phyloP scores from a whole-genome alignment of 495 filamentous ascomycete species.

The Annulohypoxylon moriforme region DNA sequence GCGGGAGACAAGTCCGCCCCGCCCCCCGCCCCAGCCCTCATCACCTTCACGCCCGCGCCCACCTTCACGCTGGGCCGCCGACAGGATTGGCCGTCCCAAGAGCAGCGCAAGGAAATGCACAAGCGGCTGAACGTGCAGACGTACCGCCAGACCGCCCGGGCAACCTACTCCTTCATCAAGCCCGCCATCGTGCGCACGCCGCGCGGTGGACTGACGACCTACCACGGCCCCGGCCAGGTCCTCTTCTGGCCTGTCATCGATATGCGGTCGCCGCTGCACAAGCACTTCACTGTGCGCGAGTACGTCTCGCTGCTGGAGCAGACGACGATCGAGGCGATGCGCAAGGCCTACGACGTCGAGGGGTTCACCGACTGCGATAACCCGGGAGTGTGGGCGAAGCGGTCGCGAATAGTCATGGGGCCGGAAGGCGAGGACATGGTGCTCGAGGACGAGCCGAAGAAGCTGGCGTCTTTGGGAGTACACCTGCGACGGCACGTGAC shows the following conservation, averaged over 20 bases:
- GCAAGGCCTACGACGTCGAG: constrained; percentile 62
- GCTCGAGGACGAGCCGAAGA: constrained; percentile 77
- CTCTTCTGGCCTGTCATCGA: constrained; percentile 91
- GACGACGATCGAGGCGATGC: constrained; percentile 73
- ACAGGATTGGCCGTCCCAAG: constrained; percentile 68
- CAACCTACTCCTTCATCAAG: constrained; percentile 35
- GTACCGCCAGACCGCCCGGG: not conserved
- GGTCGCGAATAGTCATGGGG: not conserved
- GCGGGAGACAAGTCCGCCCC: constrained; percentile 20
- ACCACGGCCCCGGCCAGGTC: constrained; percentile 93
- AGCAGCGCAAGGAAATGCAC: constrained; percentile 49
- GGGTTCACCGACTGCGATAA: constrained; percentile 75
- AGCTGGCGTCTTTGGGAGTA: constrained; percentile 91
- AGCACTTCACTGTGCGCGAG: constrained; percentile 62
- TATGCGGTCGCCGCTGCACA: constrained; percentile 58
- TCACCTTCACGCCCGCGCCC: constrained; percentile 85
- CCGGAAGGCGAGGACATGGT: constrained; percentile 77
- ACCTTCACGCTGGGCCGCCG: constrained; percentile 93
- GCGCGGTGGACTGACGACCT: constrained; percentile 91
- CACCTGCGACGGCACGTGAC: constrained; percentile 86
- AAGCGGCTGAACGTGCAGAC: constrained; percentile 53
- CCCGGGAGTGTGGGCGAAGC: constrained; percentile 84
- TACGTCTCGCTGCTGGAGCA: constrained; percentile 83
- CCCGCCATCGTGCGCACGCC: constrained; percentile 76
- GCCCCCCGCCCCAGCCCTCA: constrained; percentile 72